Conservation (phyloP, 768 basidiomycete species). For the Antrodiella citrinella region DNA sequence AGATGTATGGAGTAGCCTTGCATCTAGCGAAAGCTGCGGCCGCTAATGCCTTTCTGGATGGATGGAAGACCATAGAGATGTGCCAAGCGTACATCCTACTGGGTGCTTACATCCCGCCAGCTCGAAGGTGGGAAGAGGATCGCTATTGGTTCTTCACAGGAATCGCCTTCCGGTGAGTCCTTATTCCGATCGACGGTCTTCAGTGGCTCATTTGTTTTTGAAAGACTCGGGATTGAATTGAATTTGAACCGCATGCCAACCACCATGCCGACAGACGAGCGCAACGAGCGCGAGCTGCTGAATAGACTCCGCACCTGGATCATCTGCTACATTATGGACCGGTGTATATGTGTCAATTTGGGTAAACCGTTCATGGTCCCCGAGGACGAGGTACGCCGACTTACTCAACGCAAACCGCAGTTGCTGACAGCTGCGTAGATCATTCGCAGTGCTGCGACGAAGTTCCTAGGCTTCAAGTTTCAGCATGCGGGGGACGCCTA, state of each 20-base stretch:
- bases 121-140: conserved; percentile 62
- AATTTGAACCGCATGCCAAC: conserved; percentile 50
- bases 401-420: too few species aligned
- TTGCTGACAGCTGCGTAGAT: too few species aligned
- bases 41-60: conserved; percentile 50
- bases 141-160: conserved; percentile 68
- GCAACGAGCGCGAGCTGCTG: conserved; percentile 54
- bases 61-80: conserved; percentile 62
- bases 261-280: conserved; percentile 34
- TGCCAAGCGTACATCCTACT: conserved; percentile 71
- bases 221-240: conserved; percentile 65
- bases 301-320: conserved; percentile 73
- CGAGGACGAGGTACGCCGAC: conserved; percentile 52
- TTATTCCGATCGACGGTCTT: conserved; percentile 1
- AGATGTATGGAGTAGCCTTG: conserved; percentile 48
- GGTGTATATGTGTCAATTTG: conserved; percentile 66
- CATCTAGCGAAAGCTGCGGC: conserved; percentile 57
- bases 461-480: conserved; percentile 19
- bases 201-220: background rate
- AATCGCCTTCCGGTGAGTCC: conserved; percentile 51
- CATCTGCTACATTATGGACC: conserved; percentile 68
- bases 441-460: conserved; percentile 16
- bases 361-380: conserved; percentile 64
- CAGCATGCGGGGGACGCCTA: conserved; percentile 21
- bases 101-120: conserved; percentile 54